Evolutionary conservation across 2,329 filamentous ascomycete species (phyloP), one percentile per base, ranked within the genome.

Genomic region (Arachnomyces sp.): DNA sequence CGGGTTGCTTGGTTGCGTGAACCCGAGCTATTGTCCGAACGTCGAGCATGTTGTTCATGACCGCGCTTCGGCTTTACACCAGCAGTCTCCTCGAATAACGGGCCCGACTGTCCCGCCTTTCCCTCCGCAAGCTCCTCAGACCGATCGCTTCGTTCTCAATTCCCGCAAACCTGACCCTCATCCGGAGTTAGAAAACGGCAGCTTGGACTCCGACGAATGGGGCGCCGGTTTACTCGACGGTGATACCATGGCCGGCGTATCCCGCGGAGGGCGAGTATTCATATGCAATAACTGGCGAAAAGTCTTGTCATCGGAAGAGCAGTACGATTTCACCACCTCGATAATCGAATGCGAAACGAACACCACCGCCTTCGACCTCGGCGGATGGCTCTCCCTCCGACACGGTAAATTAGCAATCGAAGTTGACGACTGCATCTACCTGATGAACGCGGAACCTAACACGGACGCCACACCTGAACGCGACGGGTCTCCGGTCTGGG

Each of bases 301-400:
- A 34, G 59, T 63, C 3, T 45, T 70, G 4, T 47, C 46, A 2
- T 50, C 53, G 15, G 47, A 53, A 31, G 39, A 40, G 3, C 52
- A 51, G 28, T 44, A 62, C 4, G 46, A 46, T 2, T 45, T 52
- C 2, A 46, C 55, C 7, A 58, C 57, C 25, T 52, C 54, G 9
- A 47, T 70, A 1, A 48, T 72, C 13, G 66, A 71, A 39, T 68
- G 65, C 39, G 60, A 69, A 39, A 55, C 61, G 2, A 60, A 66
- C 32, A 59, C 56, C 1, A 51, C 56, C 3, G 61, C 50, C 16
- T 71, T 71, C 41, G 67, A 71, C 34, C 50, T 71, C 1, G 68
- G 68, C 25, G 68, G 68, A 11, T 71, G 68, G 68, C 52, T 72
- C 11, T 61, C 65, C 2, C 55, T 71, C 14, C 57, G 58, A 14